Base-by-base conservation (phyloP, 139 green algal species). In the Coelastrella sp. region DNA sequence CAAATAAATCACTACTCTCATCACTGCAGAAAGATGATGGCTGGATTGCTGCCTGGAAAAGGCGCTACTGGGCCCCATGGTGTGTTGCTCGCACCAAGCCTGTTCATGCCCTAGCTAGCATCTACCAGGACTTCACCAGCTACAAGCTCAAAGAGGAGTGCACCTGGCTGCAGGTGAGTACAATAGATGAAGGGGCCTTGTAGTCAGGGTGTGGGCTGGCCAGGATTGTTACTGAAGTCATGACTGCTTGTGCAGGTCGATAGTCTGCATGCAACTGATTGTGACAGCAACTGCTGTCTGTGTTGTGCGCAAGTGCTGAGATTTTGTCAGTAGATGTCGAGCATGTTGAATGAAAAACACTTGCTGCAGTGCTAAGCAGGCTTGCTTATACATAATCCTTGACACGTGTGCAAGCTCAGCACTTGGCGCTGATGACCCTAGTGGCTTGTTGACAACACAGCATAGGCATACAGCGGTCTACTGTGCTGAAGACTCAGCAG, bases 91-190 rank as follows among this genome's bases (percentile, higher is more conserved):
- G 79, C 79, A 85, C 79, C 17, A 40, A 17, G 6, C 64, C 45
- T n/a, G 64, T 85, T n/a, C 25, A 8, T 25, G 41, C 9, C 63
- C 30, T 85, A 9, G 59, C 79, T 45, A 40, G 35, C 48, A 45
- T 85, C 2, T 85, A 79, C 45, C 79, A 85, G 43, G 79, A 85
- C 17, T 85, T 85, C 45, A 41, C 63, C 45, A 71, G 30, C 48
- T 85, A 85, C 79, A 85, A 85, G 79, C 63, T 85, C 41, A 76
- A 76, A 30, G 15, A 69, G 40, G 53, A 51, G 23, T 82, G 34
- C 75, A 82, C 51, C 1, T 82, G 75, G 75, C 27, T 23, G 2
- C 50, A 71, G 53, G 75, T 69, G 23, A 59, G 72, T n/a, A n/a
- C 30, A 27, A 8, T 17, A 15, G 48, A 11, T 57, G 17, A 2